Conservation (phyloP, 306 rosid genomes). For the Castanospermum australe region DNA sequence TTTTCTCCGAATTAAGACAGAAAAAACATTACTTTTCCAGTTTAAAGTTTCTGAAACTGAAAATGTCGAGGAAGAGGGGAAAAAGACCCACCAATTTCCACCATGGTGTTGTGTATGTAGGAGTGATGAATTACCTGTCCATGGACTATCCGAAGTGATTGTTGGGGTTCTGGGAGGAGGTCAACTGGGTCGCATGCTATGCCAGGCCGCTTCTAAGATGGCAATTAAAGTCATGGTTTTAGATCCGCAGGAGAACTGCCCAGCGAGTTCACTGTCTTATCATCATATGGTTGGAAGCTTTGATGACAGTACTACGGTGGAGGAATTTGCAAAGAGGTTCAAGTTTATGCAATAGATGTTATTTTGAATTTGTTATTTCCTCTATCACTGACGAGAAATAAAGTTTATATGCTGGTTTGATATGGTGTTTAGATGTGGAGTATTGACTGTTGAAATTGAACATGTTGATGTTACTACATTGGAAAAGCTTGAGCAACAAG, state of each 20-base stretch:
- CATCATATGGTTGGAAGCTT: constrained; percentile 86
- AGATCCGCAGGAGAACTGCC: constrained; percentile 77
- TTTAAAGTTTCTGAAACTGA: constrained; percentile 15
- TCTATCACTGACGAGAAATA: background rate
- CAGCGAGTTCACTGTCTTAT: constrained; percentile 61
- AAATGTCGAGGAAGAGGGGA: too few relatives aligned
- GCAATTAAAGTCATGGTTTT: constrained; percentile 73
- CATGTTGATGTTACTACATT: constrained; percentile 82
- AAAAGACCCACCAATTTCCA: background rate
- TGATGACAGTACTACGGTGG: constrained; percentile 69
- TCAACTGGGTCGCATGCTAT: constrained; percentile 88
- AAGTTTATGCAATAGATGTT: background rate
- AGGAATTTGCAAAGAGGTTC: constrained; percentile 81
- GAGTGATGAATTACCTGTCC: constrained; percentile 51
- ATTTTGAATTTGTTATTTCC: background rate
- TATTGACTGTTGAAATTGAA: constrained; percentile 86
- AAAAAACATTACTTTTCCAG: background rate
- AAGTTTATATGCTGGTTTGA: constrained; percentile 10
- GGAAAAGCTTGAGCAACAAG: constrained; percentile 91
- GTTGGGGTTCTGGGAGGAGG: constrained; percentile 95
- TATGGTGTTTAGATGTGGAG: constrained; percentile 69
- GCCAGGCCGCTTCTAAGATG: constrained; percentile 91
- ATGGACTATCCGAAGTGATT: constrained; percentile 56
- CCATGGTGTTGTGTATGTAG: constrained; percentile 32
- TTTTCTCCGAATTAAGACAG: too few relatives aligned